Evolutionary conservation across 2,329 filamentous ascomycete genomes (phyloP), one percentile per base, ranked within the genome.

Genomic region (Epichloe gansuensis): DNA sequence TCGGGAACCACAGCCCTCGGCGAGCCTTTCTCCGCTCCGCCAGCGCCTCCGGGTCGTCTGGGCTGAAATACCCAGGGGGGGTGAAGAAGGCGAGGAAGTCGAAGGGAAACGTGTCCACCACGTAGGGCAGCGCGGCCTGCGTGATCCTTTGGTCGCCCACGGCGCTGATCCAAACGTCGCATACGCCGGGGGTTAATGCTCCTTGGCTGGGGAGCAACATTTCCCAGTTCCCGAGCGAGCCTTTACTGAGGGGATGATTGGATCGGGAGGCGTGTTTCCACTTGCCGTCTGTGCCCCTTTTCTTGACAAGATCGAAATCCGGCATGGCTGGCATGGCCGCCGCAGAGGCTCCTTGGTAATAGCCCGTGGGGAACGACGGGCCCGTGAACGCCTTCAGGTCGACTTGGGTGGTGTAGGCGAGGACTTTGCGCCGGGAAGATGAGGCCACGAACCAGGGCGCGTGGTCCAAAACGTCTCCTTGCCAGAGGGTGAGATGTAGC

Each of bases 1-100:
- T 93, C 0, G 85, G 85, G 63, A 87, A 88, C 86, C 85, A 89
- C 58, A 80, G 80, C 5, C 64, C 47, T 89, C 63, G 5, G 73
- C 50, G 47, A 5, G 41, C 12, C 34, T 40, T 15, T 17, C 34
- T 27, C 23, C 47, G 38, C 25, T 15, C 17, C 8, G 38, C 47
- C 23, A 9, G 21, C 47, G 31, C 25, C 8, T 21, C 36, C 23
- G 38, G 4, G 8, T 36, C 48, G 4, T n/a, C 25, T 21, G 47
- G 38, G 15, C 17, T 25, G 3, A 31, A 41, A 6, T 34, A 34
- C 31, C 38, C 39, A 3, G 54, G 50, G 3, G 50, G 2, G 51
- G 41, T 39, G n/a, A 54, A 11, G 45, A 51, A 47, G 13, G 31
- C 17, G 39, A 51, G 50, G 5, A 52, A 21, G 5, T 53, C 48